phyloP scores from a whole-genome alignment of 768 basidiomycete genomes.

The Phlegmacium glaucopus region DNA sequence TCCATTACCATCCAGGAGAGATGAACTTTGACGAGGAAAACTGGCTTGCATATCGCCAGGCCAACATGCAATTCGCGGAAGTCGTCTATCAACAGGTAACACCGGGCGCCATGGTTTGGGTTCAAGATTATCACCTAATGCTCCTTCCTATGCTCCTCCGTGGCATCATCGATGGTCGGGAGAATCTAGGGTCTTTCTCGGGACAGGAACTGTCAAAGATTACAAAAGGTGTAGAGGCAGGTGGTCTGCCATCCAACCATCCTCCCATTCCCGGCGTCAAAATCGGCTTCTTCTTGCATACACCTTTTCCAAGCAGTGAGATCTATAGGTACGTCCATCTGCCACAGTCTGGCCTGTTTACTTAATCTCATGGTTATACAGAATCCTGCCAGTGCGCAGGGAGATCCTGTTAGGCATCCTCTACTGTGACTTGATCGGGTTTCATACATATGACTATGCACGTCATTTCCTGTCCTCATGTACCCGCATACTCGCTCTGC shows the following conservation, averaged over 20 bases:
- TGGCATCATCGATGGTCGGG: conserved; percentile 74
- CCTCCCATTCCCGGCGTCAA: conserved; percentile 66
- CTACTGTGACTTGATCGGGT: conserved; percentile 96
- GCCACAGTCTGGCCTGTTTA: conserved; percentile 1
- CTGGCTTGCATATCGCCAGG: conserved; percentile 97
- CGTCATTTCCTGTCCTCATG: conserved; percentile 99
- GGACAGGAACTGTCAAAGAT: conserved; percentile 63
- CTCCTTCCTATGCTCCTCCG: conserved; percentile 95
- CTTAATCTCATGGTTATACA: conserved; percentile 28
- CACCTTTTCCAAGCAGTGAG: conserved; percentile 96
- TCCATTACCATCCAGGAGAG: conserved; percentile 99
- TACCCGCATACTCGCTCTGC: conserved; percentile 90
- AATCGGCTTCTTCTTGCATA: conserved; percentile 98
- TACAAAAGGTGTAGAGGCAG: conserved; percentile 64
- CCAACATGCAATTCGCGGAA: conserved; percentile 93
- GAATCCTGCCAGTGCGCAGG: conserved; percentile 93
- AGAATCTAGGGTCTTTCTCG: conserved; percentile 52
- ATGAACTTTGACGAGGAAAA: conserved; percentile 99
- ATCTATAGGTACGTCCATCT: conserved; percentile 76
- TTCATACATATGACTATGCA: conserved; percentile 99
- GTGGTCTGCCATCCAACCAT: conserved; percentile 35
- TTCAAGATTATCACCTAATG: conserved; percentile 98
- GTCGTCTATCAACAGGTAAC: conserved; percentile 75
- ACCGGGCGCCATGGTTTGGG: conserved; percentile 96
- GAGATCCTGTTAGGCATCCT: conserved; percentile 97